A percentile compares a stretch with the other conserved stretches of the same genome.
phyloP scores from a whole-genome alignment of 495 filamentous ascomycete genomes.

The Xylaria curta region DNA sequence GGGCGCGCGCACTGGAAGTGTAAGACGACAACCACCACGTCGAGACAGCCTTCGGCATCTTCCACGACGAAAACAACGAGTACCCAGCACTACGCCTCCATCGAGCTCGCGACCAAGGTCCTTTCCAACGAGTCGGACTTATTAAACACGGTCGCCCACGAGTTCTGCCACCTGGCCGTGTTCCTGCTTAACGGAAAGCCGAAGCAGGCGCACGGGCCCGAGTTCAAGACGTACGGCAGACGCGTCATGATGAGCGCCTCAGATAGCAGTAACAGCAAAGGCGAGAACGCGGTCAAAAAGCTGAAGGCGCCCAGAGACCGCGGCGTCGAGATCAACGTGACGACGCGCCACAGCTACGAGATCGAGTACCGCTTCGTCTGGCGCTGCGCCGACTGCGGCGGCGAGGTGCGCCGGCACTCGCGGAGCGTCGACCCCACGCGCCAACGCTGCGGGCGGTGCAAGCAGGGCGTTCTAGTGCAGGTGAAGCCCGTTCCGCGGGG shows the following conservation, averaged over 20 bases:
- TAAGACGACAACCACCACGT: conserved; percentile 51
- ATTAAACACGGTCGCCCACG: conserved; percentile 87
- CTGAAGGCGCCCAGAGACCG: conserved; percentile 16
- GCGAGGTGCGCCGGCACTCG: conserved; percentile 78
- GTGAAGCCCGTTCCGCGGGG: conserved; percentile 75
- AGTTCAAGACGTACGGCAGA: conserved; percentile 77
- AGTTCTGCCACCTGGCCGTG: conserved; percentile 92
- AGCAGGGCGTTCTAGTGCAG: conserved; percentile 70
- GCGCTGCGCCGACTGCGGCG: conserved; percentile 72
- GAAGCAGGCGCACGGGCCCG: conserved; percentile 77
- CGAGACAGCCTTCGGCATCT: conserved; percentile 32
- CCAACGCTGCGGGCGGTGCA: conserved; percentile 75
- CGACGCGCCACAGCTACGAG: conserved; percentile 84
- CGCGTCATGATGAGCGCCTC: conserved; percentile 42
- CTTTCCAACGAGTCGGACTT: conserved; percentile 79
- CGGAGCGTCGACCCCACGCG: conserved; percentile 74
- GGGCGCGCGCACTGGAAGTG: conserved; percentile 84
- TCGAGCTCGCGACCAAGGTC: conserved; percentile 88
- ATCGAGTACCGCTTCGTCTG: conserved; percentile 93
- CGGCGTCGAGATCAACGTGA: conserved; percentile 66
- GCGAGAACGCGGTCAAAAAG: not conserved
- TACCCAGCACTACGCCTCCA: conserved; percentile 70
- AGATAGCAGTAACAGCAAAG: conserved; percentile 36
- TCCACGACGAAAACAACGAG: conserved; percentile 23
- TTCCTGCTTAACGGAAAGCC: conserved; percentile 77